These are phyloP conservation scores for Aspergillus intermedius DNA, from an alignment of 2,329 filamentous ascomycete genomes.

Conservation along the genomic window DNA sequence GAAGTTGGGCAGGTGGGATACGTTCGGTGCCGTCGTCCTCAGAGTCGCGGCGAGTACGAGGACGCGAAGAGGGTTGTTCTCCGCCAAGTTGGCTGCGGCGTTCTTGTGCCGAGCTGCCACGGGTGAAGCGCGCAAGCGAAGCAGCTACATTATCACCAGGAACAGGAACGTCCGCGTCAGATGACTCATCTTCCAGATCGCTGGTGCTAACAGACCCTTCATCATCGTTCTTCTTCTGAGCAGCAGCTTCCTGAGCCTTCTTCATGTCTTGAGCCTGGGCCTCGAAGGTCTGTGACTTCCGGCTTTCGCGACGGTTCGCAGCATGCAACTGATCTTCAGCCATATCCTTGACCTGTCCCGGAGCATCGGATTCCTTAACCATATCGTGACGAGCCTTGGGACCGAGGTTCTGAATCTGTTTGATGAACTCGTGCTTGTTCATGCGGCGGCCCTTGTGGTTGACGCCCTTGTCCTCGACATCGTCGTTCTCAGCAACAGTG, in stretches of 20 bases:
- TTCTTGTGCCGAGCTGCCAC: constrained; percentile 31
- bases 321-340: constrained; percentile 26
- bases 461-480: constrained; percentile 29
- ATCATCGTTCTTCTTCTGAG: constrained; percentile 5
- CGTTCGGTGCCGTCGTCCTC: constrained; percentile 40
- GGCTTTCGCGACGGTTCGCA: constrained; percentile 20
- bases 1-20: constrained; percentile 33
- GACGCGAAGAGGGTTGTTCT: constrained; percentile 15
- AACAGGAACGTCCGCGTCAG: constrained; percentile 19
- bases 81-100: constrained; percentile 31
- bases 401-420: constrained; percentile 55
- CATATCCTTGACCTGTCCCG: constrained; percentile 33
- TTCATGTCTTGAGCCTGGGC: constrained; percentile 11
- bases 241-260: constrained; percentile 1
- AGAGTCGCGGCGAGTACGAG: constrained; percentile 28
- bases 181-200: constrained; percentile 9
- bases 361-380: constrained; percentile 37
- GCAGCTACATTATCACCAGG: constrained; percentile 32
- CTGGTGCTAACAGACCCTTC: constrained; percentile 14
- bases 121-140: constrained; percentile 32
- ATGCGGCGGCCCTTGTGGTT: constrained; percentile 51
- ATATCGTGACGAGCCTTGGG: constrained; percentile 50
- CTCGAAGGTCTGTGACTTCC: constrained; percentile 14
- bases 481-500: constrained; percentile 47
- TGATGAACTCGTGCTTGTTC: constrained; percentile 60